Evolutionary conservation across 163 green algal species (phyloP).

Genomic region (Coccomyxa subellipsoidea): DNA sequence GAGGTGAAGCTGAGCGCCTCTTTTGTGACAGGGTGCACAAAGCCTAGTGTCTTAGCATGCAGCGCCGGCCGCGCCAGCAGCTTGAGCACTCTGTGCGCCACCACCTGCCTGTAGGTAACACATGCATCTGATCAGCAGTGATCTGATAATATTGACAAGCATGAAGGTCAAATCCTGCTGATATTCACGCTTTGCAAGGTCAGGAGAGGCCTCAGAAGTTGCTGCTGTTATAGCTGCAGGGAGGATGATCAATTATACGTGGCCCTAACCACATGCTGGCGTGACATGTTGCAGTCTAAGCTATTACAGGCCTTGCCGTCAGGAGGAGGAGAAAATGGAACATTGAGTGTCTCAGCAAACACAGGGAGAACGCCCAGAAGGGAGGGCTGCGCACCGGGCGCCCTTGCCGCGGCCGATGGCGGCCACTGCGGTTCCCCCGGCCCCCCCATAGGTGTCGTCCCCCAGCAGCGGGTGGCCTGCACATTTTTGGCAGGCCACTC

Average conservation of each 20-base stretch:
- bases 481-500: no score
- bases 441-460: constrained; percentile 85
- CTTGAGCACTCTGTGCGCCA: constrained; percentile 32
- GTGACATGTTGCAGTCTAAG: no score
- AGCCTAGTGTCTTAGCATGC: constrained; percentile 81
- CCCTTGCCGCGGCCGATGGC: constrained; percentile 21
- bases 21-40: constrained; percentile 64
- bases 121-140: background rate
- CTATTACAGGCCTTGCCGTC: no score
- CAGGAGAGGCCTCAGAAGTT: background rate
- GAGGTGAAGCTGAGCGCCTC: constrained; percentile 65
- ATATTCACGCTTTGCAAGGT: background rate
- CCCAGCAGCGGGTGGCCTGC: constrained; percentile 82
- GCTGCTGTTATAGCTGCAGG: background rate
- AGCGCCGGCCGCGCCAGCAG: constrained; percentile 66
- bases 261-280: no score
- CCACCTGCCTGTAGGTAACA: constrained; percentile 29
- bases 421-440: constrained; percentile 18
- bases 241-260: background rate
- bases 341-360: no score
- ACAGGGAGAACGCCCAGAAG: no score
- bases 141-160: background rate
- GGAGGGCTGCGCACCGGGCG: constrained; percentile 8
- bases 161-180: background rate
- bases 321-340: no score